phyloP scores from a whole-genome alignment of 768 basidiomycete species.

The Zangia roseola region DNA sequence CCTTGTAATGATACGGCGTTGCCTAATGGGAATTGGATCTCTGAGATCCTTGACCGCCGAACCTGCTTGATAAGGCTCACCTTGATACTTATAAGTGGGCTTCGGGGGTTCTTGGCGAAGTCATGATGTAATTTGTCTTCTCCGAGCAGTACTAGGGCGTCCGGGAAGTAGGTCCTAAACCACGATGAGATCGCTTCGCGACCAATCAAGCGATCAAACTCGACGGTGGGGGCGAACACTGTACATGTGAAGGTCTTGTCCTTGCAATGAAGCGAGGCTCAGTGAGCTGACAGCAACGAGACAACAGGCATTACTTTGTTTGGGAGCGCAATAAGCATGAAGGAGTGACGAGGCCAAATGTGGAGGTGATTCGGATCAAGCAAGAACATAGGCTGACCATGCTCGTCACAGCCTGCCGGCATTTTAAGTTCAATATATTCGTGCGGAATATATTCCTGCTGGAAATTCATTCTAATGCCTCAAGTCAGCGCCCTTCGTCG shows the following conservation, averaged over 20 bases:
- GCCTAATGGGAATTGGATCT: constrained; percentile 45
- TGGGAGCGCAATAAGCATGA: constrained; percentile 98
- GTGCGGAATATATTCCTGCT: constrained; percentile 92
- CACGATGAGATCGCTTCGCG: constrained; percentile 60
- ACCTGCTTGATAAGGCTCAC: constrained; percentile 44
- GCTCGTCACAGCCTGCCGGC: constrained; percentile 67
- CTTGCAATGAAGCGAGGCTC: constrained; percentile 40
- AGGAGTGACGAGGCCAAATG: constrained; percentile 98
- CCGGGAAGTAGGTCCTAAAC: constrained; percentile 84
- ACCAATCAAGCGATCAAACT: constrained; percentile 66
- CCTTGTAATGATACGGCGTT: constrained; percentile 87
- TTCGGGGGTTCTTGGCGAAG: constrained; percentile 83
- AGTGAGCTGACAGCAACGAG: constrained; percentile 18
- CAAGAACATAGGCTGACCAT: constrained; percentile 66
- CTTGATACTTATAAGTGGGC: constrained; percentile 89
- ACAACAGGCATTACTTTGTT: constrained; percentile 69
- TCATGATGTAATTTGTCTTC: constrained; percentile 72
- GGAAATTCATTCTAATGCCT: constrained; percentile 81
- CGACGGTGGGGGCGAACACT: constrained; percentile 81
- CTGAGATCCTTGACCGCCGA: constrained; percentile 17
- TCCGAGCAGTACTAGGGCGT: constrained; percentile 85
- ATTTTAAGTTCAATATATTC: constrained; percentile 97
- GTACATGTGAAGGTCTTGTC: constrained; percentile 98
- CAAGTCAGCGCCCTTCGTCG: constrained; percentile 13
- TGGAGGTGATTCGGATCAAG: constrained; percentile 96